phyloP scores from a whole-genome alignment of 306 rosid species.

The Corylus americana region DNA sequence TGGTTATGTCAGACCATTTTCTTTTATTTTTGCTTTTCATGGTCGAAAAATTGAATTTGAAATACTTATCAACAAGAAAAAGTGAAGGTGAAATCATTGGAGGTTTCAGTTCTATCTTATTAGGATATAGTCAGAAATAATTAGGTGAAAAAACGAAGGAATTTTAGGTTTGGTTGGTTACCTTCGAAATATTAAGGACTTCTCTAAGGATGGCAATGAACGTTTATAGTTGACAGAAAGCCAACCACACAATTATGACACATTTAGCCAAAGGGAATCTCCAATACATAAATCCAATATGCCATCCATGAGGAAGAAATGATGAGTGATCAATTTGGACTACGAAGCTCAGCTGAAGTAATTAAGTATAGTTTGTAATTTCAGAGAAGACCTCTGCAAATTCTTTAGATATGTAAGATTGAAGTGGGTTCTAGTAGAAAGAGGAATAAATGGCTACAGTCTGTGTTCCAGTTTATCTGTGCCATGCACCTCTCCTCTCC shows the following conservation, averaged over 20 bases:
- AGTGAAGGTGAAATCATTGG: not conserved
- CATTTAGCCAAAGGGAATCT: not conserved
- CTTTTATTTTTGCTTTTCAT: not conserved
- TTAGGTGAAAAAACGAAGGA: not conserved
- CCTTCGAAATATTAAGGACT: not conserved
- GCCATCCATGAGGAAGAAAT: not conserved
- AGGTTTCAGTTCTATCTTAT: not conserved
- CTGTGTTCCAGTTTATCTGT: too few species aligned
- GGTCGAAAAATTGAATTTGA: not conserved
- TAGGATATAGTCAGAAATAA: not conserved
- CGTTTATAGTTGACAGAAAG: not conserved
- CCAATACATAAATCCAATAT: not conserved
- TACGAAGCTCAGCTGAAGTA: not conserved
- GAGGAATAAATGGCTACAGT: too few species aligned
- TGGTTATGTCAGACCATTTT: not conserved
- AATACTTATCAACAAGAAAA: not conserved
- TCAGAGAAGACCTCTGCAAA: not conserved
- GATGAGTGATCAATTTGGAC: not conserved
- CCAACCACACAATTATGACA: not conserved
- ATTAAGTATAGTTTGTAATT: not conserved
- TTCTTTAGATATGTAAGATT: not conserved
- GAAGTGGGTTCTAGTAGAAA: not conserved
- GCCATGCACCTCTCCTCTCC: too few species aligned
- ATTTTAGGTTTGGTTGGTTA: not conserved
- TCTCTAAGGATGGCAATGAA: not conserved